Percentiles rank a stretch among this genome's conserved stretches.
Conservation (phyloP, 148 eudicot species). For the Suaeda aralocaspica region DNA sequence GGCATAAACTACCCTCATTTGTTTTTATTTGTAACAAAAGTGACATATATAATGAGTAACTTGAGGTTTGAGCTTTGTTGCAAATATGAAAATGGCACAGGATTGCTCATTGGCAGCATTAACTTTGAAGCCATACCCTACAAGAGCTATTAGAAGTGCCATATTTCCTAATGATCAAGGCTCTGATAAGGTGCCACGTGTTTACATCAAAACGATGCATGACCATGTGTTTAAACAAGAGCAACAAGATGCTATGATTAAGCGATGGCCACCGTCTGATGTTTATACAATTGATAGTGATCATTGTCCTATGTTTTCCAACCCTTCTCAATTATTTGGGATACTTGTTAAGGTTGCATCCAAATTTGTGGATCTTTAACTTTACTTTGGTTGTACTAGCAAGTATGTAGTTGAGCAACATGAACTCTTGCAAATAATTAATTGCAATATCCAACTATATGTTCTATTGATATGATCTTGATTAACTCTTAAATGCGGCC, state of each 20-base stretch:
- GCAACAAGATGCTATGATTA: slow-evolving; percentile 31
- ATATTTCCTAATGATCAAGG: slow-evolving; percentile 16
- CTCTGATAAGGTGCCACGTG: slow-evolving; percentile 27
- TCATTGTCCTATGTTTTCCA: slow-evolving; percentile 34
- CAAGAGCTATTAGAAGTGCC: slow-evolving; percentile 6
- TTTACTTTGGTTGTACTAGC: no score
- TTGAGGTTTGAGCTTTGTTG: no score
- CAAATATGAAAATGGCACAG: no score
- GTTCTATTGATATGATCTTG: no score
- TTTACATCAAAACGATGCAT: slow-evolving; percentile 33
- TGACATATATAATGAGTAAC: no score
- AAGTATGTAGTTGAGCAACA: no score
- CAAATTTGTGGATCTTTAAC: no score
- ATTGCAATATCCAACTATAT: no score
- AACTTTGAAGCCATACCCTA: slow-evolving; percentile 23
- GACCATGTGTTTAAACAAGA: slow-evolving; percentile 14
- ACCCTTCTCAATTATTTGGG: slow-evolving; percentile 19
- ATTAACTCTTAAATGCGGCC: no score
- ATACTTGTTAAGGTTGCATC: slow-evolving; percentile 27
- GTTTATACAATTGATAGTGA: slow-evolving; percentile 32
- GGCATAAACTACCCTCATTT: no score
- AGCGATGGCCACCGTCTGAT: slow-evolving; percentile 31
- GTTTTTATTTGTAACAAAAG: no score
- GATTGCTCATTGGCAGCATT: slow-evolving; percentile 29
- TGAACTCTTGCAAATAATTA: no score